Evolutionary conservation across 1,284 basidiomycete genomes (phyloP).

Genomic region (Fomitopsis betulina): DNA sequence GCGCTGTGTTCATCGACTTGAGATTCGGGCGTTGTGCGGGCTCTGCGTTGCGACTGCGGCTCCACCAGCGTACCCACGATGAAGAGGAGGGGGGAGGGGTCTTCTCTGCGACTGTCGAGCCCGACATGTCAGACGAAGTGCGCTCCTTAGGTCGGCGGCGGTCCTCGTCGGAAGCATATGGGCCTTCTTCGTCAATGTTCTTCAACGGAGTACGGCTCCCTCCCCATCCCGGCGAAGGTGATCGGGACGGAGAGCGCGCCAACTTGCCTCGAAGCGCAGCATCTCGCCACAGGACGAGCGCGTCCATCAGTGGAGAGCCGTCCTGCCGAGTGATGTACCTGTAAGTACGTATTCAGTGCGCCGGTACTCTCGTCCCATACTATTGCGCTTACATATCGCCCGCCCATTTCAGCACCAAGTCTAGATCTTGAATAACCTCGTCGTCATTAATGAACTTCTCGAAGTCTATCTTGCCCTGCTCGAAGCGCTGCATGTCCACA

Average conservation of each 20-base stretch:
- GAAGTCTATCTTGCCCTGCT: conserved; percentile 51
- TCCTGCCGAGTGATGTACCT: conserved; percentile 64
- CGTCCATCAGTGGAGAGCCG: conserved; percentile 61
- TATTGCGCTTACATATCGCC: conserved; percentile 48
- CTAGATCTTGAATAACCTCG: conserved; percentile 45
- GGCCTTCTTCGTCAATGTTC: conserved; percentile 30
- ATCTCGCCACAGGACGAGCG: conserved; percentile 58
- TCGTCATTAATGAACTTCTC: conserved; percentile 52
- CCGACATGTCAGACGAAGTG: conserved; percentile 8
- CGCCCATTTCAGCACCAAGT: conserved; percentile 63
- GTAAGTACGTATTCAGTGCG: background rate
- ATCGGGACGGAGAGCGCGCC: conserved; percentile 23
- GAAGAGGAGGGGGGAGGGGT: conserved; percentile 46
- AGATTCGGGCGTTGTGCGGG: conserved; percentile 20
- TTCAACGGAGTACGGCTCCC: conserved; percentile 19
- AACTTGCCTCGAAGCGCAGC: conserved; percentile 37
- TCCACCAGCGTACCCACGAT: conserved; percentile 79
- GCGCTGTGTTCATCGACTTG: conserved; percentile 19
- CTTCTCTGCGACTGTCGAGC: conserved; percentile 22
- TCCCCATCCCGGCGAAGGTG: conserved; percentile 28
- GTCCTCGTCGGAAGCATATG: conserved; percentile 22
- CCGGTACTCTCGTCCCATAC: background rate
- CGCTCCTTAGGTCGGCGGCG: conserved; percentile 14
- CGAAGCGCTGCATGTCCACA: conserved; percentile 50
- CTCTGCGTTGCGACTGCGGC: conserved; percentile 42